Percentiles rank a stretch among this genome's conserved stretches.
phyloP scores from a whole-genome alignment of 2,329 filamentous ascomycete genomes.

The Beauveria brongniartii region DNA sequence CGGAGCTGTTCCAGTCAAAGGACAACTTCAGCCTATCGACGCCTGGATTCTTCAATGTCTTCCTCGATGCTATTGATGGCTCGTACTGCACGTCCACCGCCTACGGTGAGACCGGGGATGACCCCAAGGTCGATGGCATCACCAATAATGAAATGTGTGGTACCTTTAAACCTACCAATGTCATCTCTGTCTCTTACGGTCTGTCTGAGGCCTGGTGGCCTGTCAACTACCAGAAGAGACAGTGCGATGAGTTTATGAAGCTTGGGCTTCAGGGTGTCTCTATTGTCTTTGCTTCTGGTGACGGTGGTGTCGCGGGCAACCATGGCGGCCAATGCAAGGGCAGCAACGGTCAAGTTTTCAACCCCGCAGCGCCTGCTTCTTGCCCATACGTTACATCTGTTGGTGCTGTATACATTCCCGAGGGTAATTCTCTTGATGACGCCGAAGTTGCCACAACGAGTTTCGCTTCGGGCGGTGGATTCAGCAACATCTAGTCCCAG shows the following conservation, averaged over 20 bases:
- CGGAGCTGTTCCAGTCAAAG: conserved; percentile 26
- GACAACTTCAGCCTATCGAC: neutral
- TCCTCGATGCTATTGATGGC: conserved; percentile 43
- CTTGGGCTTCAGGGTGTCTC: conserved; percentile 35
- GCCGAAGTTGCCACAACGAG: conserved; percentile 35
- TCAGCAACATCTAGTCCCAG: conserved; percentile 36
- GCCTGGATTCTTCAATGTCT: conserved; percentile 10
- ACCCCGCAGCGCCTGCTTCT: conserved; percentile 29
- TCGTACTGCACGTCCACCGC: conserved; percentile 36
- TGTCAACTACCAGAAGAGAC: conserved; percentile 35
- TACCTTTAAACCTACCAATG: conserved; percentile 15
- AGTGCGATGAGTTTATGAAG: conserved; percentile 37
- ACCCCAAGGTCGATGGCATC: neutral
- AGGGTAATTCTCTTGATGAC: conserved; percentile 33
- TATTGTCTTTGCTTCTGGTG: conserved; percentile 32
- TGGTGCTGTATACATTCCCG: conserved; percentile 40
- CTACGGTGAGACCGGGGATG: conserved; percentile 16
- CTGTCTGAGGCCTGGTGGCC: conserved; percentile 38
- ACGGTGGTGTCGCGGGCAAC: conserved; percentile 27
- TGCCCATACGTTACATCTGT: conserved; percentile 40
- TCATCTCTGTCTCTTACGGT: conserved; percentile 38
- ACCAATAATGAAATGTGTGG: conserved; percentile 15
- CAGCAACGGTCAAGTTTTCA: conserved; percentile 15
- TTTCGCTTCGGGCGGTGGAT: conserved; percentile 23
- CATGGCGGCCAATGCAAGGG: conserved; percentile 14